phyloP scores from a whole-genome alignment of 2,329 filamentous ascomycete genomes.

The Arachnopeziza araneosa region DNA sequence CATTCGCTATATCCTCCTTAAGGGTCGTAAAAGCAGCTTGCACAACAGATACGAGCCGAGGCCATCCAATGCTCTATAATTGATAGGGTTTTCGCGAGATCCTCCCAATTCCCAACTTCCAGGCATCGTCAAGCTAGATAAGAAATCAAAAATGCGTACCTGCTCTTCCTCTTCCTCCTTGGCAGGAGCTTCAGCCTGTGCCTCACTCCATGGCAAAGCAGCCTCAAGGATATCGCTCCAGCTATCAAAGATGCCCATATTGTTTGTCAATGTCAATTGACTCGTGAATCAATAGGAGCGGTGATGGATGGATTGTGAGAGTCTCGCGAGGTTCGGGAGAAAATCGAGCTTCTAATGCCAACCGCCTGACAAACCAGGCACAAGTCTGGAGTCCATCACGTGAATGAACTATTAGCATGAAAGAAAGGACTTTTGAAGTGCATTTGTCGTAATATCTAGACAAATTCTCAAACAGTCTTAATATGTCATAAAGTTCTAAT shows the following conservation, averaged over 20 bases:
- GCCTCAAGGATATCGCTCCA: conserved; percentile 60
- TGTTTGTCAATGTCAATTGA: conserved; percentile 4
- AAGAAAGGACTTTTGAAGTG: too few species aligned
- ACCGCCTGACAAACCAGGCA: too few species aligned
- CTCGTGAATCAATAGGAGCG: neutral
- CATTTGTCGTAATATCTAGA: too few species aligned
- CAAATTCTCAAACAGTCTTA: neutral
- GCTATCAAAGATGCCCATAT: conserved; percentile 63
- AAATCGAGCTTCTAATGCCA: too few species aligned
- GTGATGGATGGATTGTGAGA: neutral
- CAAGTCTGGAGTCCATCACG: too few species aligned
- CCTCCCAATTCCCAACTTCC: neutral
- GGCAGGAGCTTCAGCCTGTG: conserved; percentile 55
- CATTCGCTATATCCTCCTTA: neutral
- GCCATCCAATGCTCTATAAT: neutral
- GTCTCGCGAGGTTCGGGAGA: too few species aligned
- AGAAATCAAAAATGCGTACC: conserved; percentile 7
- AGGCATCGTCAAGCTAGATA: neutral
- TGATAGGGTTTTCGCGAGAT: neutral
- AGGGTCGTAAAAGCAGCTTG: neutral
- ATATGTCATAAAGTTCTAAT: neutral
- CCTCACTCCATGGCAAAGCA: conserved; percentile 58
- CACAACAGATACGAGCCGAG: neutral
- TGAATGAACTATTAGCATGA: too few species aligned
- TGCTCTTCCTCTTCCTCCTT: conserved; percentile 40